Conservation (phyloP, 495 filamentous ascomycete genomes). For the Podospora conica region DNA sequence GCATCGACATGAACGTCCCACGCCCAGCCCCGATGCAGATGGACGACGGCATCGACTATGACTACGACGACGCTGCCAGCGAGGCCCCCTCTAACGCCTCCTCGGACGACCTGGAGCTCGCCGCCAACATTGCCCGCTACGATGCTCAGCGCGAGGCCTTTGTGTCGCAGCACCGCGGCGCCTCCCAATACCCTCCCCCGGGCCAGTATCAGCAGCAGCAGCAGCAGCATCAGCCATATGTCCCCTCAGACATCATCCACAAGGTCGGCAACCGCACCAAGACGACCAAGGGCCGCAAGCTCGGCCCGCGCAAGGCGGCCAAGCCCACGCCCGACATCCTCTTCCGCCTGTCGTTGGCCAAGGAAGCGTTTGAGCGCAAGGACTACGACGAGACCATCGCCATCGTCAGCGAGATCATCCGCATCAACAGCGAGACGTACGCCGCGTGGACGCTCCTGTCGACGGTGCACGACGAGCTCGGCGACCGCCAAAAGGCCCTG, state of each 20-base stretch:
- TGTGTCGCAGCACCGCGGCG: slow-evolving; percentile 20
- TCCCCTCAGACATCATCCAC: background rate
- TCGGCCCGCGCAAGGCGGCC: slow-evolving; percentile 61
- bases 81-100: slow-evolving; percentile 32
- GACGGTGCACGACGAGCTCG: slow-evolving; percentile 62
- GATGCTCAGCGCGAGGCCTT: slow-evolving; percentile 32
- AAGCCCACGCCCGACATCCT: slow-evolving; percentile 74
- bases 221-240: background rate
- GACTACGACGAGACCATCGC: slow-evolving; percentile 59
- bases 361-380: slow-evolving; percentile 59
- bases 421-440: slow-evolving; percentile 78
- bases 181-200: background rate
- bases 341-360: slow-evolving; percentile 61
- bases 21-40: background rate
- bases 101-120: slow-evolving; percentile 35
- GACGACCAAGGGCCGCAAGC: slow-evolving; percentile 11
- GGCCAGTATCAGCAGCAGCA: background rate
- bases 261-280: slow-evolving; percentile 1
- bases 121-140: slow-evolving; percentile 29
- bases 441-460: slow-evolving; percentile 70
- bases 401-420: slow-evolving; percentile 60
- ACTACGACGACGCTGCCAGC: slow-evolving; percentile 16
- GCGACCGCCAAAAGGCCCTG: slow-evolving; percentile 60
- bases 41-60: slow-evolving; percentile 4
- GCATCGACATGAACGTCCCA: slow-evolving; percentile 1